phyloP scores from a whole-genome alignment of 1,139 yeast genomes.

The Entelexis paramagnoliae region DNA sequence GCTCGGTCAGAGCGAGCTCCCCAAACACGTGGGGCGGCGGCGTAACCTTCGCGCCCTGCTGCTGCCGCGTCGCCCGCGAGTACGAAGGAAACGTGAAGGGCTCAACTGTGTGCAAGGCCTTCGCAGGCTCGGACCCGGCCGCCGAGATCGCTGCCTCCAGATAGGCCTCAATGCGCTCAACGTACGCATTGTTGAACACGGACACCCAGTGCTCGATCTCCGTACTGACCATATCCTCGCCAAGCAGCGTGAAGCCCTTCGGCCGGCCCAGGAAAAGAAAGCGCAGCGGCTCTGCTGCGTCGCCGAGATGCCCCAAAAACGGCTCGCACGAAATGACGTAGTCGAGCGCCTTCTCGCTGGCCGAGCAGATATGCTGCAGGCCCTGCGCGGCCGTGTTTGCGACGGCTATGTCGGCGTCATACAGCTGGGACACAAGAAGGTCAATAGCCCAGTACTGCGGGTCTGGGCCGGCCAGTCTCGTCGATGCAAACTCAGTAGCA shows the following conservation, averaged over 20 bases:
- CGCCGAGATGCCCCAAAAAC: conserved; percentile 38
- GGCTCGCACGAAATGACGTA: conserved; percentile 41
- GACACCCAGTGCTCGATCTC: conserved; percentile 55
- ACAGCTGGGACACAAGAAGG: conserved; percentile 55
- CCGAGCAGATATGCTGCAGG: conserved; percentile 41
- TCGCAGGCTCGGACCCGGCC: neutral
- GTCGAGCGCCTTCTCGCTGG: conserved; percentile 34
- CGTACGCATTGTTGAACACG: conserved; percentile 45
- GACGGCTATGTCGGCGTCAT: conserved; percentile 53
- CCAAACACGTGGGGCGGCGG: conserved; percentile 69
- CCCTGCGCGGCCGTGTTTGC: conserved; percentile 47
- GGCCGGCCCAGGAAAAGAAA: conserved; percentile 47
- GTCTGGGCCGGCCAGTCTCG: conserved; percentile 12
- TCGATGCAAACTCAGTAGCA: conserved; percentile 39
- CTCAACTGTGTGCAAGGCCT: neutral
- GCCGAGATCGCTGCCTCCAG: conserved; percentile 27
- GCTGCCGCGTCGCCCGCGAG: conserved; percentile 14
- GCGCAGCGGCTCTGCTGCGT: conserved; percentile 40
- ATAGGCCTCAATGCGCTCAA: conserved; percentile 41
- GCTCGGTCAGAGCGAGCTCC: conserved; percentile 67
- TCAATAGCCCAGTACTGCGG: conserved; percentile 36
- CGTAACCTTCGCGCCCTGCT: neutral
- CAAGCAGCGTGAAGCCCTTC: conserved; percentile 46
- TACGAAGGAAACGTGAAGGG: conserved; percentile 18
- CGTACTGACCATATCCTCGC: conserved; percentile 41